Evolutionary conservation across 2,329 filamentous ascomycete species (phyloP).

Genomic region (Lecanicillium sp.): DNA sequence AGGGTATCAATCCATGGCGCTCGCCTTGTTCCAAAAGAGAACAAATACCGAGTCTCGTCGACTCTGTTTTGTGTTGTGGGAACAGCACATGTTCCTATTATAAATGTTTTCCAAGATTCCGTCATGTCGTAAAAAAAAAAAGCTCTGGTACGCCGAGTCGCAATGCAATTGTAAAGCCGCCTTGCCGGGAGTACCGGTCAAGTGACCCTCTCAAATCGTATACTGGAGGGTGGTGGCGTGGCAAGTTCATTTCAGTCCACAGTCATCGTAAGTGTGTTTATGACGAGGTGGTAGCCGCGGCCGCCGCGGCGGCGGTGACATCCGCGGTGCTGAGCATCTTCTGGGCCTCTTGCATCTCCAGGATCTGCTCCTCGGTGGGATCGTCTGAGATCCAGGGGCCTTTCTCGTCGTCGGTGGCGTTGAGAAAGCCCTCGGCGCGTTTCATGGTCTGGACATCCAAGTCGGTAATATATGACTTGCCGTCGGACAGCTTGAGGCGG

Average conservation of each 20-base stretch:
- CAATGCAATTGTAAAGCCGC: slow-evolving; percentile 11
- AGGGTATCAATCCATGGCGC: slow-evolving; percentile 15
- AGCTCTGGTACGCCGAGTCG: slow-evolving; percentile 11
- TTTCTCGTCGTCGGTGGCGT: slow-evolving; percentile 78
- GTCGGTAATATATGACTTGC: slow-evolving; percentile 81
- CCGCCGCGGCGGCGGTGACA: slow-evolving; percentile 10
- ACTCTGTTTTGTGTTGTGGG: neutral
- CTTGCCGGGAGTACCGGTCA: neutral
- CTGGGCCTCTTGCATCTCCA: slow-evolving; percentile 57
- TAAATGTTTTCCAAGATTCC: slow-evolving; percentile 3
- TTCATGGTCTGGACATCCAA: slow-evolving; percentile 86
- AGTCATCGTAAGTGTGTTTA: neutral
- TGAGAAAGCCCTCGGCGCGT: slow-evolving; percentile 77
- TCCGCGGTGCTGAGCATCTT: slow-evolving; percentile 34
- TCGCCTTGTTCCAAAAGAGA: too few relatives aligned
- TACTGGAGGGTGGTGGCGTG: slow-evolving; percentile 3
- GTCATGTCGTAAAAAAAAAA: slow-evolving; percentile 6
- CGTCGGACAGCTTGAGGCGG: slow-evolving; percentile 70
- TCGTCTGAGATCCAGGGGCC: slow-evolving; percentile 77
- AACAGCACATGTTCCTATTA: neutral
- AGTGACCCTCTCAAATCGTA: slow-evolving; percentile 6
- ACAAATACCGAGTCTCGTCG: too few relatives aligned
- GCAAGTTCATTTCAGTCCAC: slow-evolving; percentile 9
- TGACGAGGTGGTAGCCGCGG: neutral
- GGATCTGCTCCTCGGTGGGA: slow-evolving; percentile 54